Evolutionary conservation across 2,329 filamentous ascomycete species (phyloP), one percentile per base, ranked within the genome.

Genomic region (Phaeosphaeria sp.): DNA sequence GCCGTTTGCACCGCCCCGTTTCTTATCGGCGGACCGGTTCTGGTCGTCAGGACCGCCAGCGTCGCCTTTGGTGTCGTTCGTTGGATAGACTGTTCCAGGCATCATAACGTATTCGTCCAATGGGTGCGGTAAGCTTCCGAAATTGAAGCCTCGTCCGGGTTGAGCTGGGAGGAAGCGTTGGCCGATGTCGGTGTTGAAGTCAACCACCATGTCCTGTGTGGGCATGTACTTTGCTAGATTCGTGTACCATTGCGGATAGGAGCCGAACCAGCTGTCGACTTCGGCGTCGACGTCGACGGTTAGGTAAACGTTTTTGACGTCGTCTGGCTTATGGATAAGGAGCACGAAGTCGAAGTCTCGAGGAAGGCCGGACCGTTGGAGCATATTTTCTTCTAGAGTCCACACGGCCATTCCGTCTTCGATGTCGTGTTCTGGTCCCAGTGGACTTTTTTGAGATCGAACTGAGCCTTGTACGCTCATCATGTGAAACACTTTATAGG

Each of bases 281-380:
- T 77, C 72, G 0, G 81, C 78, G 17, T 81, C 74, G 23, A 83
- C 75, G 17, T 82, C 77, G 10, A 83, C 67, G 2, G 70, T 74
- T 52, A 83, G 69, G 46, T 64, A 69, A 11, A 82, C 63, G 5
- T 75, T 72, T 55, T 76, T 77, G 22, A 77, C 68, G n/a, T 75
- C 66, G 7, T 74, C 66, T 6, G 79, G 79, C 56, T 82, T 82
- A 51, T 81, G 77, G 10, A 84, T 70, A 6, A 84, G 67, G 71
- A 84, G 77, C 17, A 82, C 81, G 62, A 84, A 83, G 2, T 82
- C 83, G 50, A 84, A 83, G 55, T 84, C 82, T 9, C 82, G 76
- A 10, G 82, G 82, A 4, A 84, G 66, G 2, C 82, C 82, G 4
- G 80, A 81, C 22, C 78, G 75, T 60, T 84, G 81, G 9, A 83